Conservation (phyloP, 495 filamentous ascomycete species). For the Astrothelium subdiscretum region DNA sequence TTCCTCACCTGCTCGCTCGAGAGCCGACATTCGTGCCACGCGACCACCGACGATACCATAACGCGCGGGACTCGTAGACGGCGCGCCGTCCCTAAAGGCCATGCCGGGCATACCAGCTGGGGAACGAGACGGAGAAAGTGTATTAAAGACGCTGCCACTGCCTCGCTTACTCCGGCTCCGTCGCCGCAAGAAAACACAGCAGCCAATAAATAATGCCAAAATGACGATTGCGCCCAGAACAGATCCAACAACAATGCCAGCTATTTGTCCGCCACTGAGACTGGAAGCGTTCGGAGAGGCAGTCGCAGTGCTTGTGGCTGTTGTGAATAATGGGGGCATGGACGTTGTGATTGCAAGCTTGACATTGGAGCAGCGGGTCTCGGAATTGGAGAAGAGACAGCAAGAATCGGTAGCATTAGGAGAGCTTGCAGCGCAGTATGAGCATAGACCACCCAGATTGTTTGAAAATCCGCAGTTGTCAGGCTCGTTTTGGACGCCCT, state of each 20-base stretch:
- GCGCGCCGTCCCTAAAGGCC: slow-evolving; percentile 21
- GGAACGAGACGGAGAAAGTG: slow-evolving; percentile 62
- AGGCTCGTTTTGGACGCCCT: slow-evolving; percentile 67
- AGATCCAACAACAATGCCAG: slow-evolving; percentile 78
- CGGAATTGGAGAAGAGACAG: slow-evolving; percentile 70
- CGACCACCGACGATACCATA: slow-evolving; percentile 53
- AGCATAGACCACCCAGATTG: slow-evolving; percentile 76
- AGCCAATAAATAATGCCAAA: slow-evolving; percentile 48
- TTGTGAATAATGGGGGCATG: slow-evolving; percentile 34
- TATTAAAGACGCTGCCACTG: slow-evolving; percentile 63
- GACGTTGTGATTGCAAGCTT: slow-evolving; percentile 53
- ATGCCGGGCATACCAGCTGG: slow-evolving; percentile 17
- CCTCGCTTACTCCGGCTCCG: slow-evolving; percentile 48
- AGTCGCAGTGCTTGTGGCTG: slow-evolving; percentile 32
- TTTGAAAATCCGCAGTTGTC: slow-evolving; percentile 76
- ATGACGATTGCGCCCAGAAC: slow-evolving; percentile 61
- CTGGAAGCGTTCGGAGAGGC: slow-evolving; percentile 30
- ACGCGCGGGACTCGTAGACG: slow-evolving; percentile 1
- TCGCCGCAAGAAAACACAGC: slow-evolving; percentile 39
- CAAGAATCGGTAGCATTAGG: slow-evolving; percentile 91
- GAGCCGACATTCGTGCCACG: slow-evolving; percentile 89
- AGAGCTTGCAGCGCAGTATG: slow-evolving; percentile 71
- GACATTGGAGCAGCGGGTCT: slow-evolving; percentile 57
- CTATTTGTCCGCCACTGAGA: slow-evolving; percentile 74
- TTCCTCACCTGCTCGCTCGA: slow-evolving; percentile 45